Evolutionary conservation across 2,329 filamentous ascomycete species (phyloP).

Genomic region (Leptodontidium sp.): DNA sequence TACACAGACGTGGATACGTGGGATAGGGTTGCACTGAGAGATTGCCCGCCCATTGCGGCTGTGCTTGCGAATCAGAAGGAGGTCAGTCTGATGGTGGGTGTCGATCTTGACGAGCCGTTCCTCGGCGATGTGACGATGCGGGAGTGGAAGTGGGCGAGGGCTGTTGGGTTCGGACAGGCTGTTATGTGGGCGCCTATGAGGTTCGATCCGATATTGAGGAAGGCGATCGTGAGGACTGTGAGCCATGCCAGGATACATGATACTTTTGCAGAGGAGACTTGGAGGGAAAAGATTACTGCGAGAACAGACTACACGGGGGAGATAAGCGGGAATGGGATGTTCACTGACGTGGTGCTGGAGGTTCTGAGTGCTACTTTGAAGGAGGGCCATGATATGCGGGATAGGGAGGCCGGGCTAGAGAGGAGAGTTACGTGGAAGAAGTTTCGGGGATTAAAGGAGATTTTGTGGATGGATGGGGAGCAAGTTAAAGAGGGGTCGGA

Average conservation of each 20-base stretch:
- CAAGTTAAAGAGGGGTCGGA: slow-evolving; percentile 23
- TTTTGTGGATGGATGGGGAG: slow-evolving; percentile 35
- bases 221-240: slow-evolving; percentile 38
- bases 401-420: slow-evolving; percentile 38
- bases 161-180: slow-evolving; percentile 34
- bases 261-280: neutral
- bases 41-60: slow-evolving; percentile 30
- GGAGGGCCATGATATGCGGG: slow-evolving; percentile 33
- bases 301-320: slow-evolving; percentile 26
- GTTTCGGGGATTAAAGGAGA: slow-evolving; percentile 31
- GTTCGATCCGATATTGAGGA: slow-evolving; percentile 39
- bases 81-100: slow-evolving; percentile 38
- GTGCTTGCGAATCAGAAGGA: slow-evolving; percentile 22
- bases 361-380: slow-evolving; percentile 30
- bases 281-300: slow-evolving; percentile 14
- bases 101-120: slow-evolving; percentile 40
- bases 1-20: slow-evolving; percentile 37
- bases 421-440: slow-evolving; percentile 40
- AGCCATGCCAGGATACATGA: slow-evolving; percentile 31
- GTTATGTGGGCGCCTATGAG: slow-evolving; percentile 37
- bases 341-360: slow-evolving; percentile 38
- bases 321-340: slow-evolving; percentile 38
- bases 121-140: slow-evolving; percentile 24
- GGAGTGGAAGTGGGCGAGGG: slow-evolving; percentile 34
- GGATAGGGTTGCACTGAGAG: slow-evolving; percentile 28